These are phyloP conservation scores for Coniochaeta ligniaria DNA, from an alignment of 2,329 filamentous ascomycete species.

Conservation along the genomic window DNA sequence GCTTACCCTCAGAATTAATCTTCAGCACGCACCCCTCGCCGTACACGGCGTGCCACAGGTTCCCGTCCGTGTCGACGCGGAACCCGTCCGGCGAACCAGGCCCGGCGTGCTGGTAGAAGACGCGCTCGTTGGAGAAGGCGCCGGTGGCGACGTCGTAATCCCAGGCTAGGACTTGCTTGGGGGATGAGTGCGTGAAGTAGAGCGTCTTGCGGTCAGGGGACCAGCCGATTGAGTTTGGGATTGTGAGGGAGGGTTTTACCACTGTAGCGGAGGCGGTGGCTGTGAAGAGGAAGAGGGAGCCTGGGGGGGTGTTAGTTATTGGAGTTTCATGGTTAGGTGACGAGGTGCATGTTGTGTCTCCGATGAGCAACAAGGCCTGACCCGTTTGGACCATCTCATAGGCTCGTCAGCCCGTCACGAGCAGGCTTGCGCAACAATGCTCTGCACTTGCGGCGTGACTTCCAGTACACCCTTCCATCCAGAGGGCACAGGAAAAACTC, in stretches of 20 bases:
- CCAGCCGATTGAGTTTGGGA: constrained; percentile 83
- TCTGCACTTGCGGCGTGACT: too few relatives aligned
- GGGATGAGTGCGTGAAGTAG: constrained; percentile 78
- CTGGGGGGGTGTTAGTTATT: constrained; percentile 29
- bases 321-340: too few relatives aligned
- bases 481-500: constrained; percentile 11
- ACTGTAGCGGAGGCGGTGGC: constrained; percentile 50
- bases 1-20: constrained; percentile 60
- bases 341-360: too few relatives aligned
- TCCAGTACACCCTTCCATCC: too few relatives aligned
- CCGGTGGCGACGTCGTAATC: constrained; percentile 64
- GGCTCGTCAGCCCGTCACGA: too few relatives aligned
- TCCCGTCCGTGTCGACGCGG: constrained; percentile 75
- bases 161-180: constrained; percentile 62
- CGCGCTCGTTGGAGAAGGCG: constrained; percentile 57
- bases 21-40: constrained; percentile 69
- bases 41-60: constrained; percentile 84
- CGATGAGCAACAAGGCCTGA: too few relatives aligned
- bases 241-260: constrained; percentile 58
- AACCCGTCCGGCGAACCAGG: constrained; percentile 75
- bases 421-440: too few relatives aligned
- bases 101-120: constrained; percentile 65
- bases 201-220: constrained; percentile 64
- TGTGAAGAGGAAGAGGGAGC: constrained; percentile 67
- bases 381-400: too few relatives aligned